phyloP scores from a whole-genome alignment of 2,329 filamentous ascomycete genomes.

The Monilinia fructigena region DNA sequence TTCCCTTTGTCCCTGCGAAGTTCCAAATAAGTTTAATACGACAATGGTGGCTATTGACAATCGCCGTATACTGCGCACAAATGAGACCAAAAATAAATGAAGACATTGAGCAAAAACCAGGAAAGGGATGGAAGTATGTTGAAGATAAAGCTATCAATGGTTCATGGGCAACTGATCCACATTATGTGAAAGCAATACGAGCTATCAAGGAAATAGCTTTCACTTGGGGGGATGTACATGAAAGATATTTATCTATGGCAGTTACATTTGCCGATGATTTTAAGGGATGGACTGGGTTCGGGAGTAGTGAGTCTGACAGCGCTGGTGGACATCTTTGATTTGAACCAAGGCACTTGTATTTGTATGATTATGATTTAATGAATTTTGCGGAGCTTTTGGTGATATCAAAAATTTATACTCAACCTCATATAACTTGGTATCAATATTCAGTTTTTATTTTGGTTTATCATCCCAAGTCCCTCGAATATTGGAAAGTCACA shows the following conservation, averaged over 20 bases:
- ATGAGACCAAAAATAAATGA: constrained; percentile 69
- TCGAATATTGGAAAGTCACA: background rate
- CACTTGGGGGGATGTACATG: constrained; percentile 70
- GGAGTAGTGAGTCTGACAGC: constrained; percentile 1
- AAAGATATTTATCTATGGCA: constrained; percentile 65
- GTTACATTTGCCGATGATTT: constrained; percentile 74
- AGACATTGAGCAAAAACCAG: constrained; percentile 54
- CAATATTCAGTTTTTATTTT: background rate
- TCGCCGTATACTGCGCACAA: constrained; percentile 75
- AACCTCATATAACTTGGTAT: background rate
- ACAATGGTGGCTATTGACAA: constrained; percentile 85
- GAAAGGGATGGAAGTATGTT: constrained; percentile 73
- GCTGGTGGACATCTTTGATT: constrained; percentile 1
- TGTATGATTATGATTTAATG: background rate
- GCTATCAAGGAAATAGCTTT: constrained; percentile 71
- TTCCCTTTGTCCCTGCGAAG: constrained; percentile 71
- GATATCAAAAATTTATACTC: background rate
- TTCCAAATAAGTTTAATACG: constrained; percentile 73
- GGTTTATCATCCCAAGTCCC: background rate
- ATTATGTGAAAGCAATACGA: constrained; percentile 80
- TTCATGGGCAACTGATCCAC: constrained; percentile 67
- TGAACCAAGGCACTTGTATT: background rate
- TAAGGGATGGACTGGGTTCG: constrained; percentile 57
- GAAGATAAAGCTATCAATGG: constrained; percentile 68
- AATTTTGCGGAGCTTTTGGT: background rate